phyloP scores from a whole-genome alignment of 441 rosid genomes.

The Omphalea diandra region DNA sequence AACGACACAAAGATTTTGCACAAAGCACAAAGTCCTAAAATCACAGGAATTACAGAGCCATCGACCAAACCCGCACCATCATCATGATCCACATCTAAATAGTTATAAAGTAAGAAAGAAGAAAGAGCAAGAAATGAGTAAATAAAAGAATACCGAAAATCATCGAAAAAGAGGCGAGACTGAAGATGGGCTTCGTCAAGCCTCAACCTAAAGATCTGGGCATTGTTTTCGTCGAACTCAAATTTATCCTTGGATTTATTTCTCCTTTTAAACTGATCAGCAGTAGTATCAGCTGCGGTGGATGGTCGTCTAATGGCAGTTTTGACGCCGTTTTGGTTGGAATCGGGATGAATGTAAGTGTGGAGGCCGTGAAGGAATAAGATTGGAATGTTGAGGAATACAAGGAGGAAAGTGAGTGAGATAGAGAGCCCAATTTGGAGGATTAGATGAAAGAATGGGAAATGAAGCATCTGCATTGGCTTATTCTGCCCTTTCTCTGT shows the following conservation, averaged over 20 bases:
- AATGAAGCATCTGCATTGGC: slow-evolving; percentile 32
- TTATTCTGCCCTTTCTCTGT: background rate
- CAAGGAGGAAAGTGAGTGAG: slow-evolving; percentile 44
- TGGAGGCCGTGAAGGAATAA: slow-evolving; percentile 68
- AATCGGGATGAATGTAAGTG: slow-evolving; percentile 87
- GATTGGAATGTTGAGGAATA: slow-evolving; percentile 56
- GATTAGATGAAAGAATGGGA: slow-evolving; percentile 46
- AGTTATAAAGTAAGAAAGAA: slow-evolving; percentile 41
- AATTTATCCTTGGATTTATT: slow-evolving; percentile 66
- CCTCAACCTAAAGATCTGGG: slow-evolving; percentile 89
- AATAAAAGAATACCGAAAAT: slow-evolving; percentile 49
- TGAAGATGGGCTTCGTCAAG: slow-evolving; percentile 78
- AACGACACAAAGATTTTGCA: slow-evolving; percentile 49
- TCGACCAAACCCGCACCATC: slow-evolving; percentile 44
- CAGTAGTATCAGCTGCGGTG: slow-evolving; percentile 33
- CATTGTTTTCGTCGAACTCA: slow-evolving; percentile 87
- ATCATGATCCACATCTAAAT: slow-evolving; percentile 29
- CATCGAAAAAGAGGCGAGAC: slow-evolving; percentile 59
- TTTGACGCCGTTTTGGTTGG: slow-evolving; percentile 45
- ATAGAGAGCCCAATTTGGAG: slow-evolving; percentile 45
- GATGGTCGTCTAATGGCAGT: slow-evolving; percentile 80
- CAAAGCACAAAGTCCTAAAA: slow-evolving; percentile 45
- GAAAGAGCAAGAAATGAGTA: slow-evolving; percentile 46
- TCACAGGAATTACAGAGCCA: slow-evolving; percentile 55
- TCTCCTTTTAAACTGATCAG: slow-evolving; percentile 50